Conservation (phyloP, 805 yeast genomes). For the Monosporozyma unispora region DNA sequence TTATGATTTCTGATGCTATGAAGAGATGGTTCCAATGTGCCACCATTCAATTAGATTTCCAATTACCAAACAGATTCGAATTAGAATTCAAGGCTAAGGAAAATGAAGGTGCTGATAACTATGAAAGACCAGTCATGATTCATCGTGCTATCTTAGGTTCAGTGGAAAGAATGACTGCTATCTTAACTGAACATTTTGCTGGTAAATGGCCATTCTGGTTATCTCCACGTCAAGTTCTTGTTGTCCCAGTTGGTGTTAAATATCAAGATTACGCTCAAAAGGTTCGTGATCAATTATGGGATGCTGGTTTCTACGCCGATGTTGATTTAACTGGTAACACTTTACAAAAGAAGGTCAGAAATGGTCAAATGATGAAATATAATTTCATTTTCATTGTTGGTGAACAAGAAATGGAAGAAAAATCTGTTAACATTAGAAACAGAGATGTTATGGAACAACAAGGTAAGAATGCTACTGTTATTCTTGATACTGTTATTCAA, state of each 20-base stretch:
- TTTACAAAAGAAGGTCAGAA: conserved; percentile 95
- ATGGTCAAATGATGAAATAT: conserved; percentile 88
- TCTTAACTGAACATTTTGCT: conserved; percentile 93
- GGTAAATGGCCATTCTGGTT: conserved; percentile 99
- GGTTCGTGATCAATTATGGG: conserved; percentile 60
- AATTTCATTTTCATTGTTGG: conserved; percentile 97
- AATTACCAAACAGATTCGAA: conserved; percentile 88
- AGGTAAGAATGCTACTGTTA: conserved; percentile 79
- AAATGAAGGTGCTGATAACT: conserved; percentile 39
- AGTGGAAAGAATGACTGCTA: conserved; percentile 98
- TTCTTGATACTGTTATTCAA: conserved; percentile 60
- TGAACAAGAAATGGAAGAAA: conserved; percentile 75
- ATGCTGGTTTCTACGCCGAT: conserved; percentile 81
- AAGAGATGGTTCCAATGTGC: conserved; percentile 99
- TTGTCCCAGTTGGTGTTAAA: conserved; percentile 94
- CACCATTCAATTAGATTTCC: conserved; percentile 97
- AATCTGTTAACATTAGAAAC: conserved; percentile 89
- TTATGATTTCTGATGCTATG: conserved; percentile 88
- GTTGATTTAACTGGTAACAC: conserved; percentile 93
- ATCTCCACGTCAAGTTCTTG: conserved; percentile 96
- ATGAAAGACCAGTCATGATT: conserved; percentile 93
- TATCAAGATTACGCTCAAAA: conserved; percentile 83
- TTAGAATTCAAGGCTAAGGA: conserved; percentile 75
- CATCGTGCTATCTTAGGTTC: conserved; percentile 98
- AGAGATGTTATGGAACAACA: conserved; percentile 91